Conservation (phyloP, 1,139 yeast species). For the Yamadazyma dendronema region DNA sequence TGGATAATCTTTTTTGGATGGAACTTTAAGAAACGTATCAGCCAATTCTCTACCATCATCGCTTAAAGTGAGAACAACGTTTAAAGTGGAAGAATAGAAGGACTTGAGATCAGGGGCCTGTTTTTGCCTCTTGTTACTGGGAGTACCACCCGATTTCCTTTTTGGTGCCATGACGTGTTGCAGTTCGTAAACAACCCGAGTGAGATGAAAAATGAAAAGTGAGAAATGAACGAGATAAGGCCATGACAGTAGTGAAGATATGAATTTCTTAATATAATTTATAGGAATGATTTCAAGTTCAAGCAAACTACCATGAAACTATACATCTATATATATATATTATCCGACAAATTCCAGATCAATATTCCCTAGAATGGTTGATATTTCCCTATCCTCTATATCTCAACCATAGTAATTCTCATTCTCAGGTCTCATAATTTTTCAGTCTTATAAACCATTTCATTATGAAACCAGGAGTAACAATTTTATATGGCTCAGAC, state of each 20-base stretch:
- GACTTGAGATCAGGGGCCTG: constrained; percentile 20
- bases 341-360: too few relatives aligned
- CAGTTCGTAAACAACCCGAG: too few relatives aligned
- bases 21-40: constrained; percentile 63
- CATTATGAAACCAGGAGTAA: constrained; percentile 23
- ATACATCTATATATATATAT: too few relatives aligned
- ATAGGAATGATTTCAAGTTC: too few relatives aligned
- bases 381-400: too few relatives aligned
- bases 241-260: too few relatives aligned
- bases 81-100: constrained; percentile 28
- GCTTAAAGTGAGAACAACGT: constrained; percentile 24
- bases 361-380: too few relatives aligned
- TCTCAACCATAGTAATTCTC: too few relatives aligned
- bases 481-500: constrained; percentile 85
- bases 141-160: constrained; percentile 17
- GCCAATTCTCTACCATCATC: constrained; percentile 39
- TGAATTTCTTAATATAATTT: too few relatives aligned
- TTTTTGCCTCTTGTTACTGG: constrained; percentile 14
- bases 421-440: too few relatives aligned
- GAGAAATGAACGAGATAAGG: background rate
- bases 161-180: constrained; percentile 24
- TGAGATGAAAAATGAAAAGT: background rate
- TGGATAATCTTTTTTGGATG: constrained; percentile 74
- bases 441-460: background rate
- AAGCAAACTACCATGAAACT: too few relatives aligned